phyloP scores from a whole-genome alignment of 148 eudicot species.

The Amaranthus cruentus region DNA sequence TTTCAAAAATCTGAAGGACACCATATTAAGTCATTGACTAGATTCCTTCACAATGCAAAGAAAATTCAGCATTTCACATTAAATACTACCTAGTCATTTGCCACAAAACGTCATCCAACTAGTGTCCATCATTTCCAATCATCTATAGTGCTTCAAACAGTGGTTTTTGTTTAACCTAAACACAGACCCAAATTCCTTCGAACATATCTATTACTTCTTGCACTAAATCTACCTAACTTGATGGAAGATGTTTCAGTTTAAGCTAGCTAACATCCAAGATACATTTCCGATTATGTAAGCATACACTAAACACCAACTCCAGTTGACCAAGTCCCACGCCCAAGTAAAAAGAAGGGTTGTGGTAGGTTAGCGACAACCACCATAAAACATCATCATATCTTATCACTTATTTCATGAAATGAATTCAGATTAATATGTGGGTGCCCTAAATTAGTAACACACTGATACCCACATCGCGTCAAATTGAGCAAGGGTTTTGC shows the following conservation, averaged over 20 bases:
- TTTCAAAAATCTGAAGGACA: background rate
- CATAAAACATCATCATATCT: too few species aligned
- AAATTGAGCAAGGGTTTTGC: too few species aligned
- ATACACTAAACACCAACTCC: too few species aligned
- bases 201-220: background rate
- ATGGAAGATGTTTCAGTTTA: background rate
- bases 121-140: background rate
- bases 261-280: background rate
- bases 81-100: background rate
- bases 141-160: background rate
- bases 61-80: background rate
- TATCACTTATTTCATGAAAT: too few species aligned
- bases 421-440: too few species aligned
- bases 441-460: too few species aligned
- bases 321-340: too few species aligned
- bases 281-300: background rate
- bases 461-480: too few species aligned
- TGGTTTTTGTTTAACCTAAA: background rate
- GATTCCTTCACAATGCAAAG: background rate
- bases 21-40: background rate
- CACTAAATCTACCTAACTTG: constrained; percentile 7
- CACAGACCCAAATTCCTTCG: background rate
- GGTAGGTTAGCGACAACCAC: too few species aligned
- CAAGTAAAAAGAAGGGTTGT: too few species aligned
- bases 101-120: background rate